These are phyloP conservation scores for Tetrahymena elliotti DNA, from an alignment of 73 alveolate species.

Conservation along the genomic window DNA sequence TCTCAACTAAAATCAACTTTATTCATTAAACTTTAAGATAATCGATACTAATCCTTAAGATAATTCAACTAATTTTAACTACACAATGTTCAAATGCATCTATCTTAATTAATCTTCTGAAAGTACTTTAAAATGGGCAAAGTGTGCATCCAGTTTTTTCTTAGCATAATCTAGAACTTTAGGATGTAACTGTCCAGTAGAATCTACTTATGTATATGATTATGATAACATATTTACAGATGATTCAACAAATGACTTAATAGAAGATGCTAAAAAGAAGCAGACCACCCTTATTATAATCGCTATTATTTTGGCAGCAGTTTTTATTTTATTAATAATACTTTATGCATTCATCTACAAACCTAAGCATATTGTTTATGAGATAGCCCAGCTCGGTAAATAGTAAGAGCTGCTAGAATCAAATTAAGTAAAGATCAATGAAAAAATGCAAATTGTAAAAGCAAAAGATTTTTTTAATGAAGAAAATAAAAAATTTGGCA, in stretches of 20 bases:
- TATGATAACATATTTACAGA: background rate
- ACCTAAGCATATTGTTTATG: background rate
- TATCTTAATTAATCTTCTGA: background rate
- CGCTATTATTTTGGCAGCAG: background rate
- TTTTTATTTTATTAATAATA: background rate
- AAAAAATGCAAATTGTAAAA: background rate
- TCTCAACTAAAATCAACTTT: background rate
- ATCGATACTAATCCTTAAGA: background rate
- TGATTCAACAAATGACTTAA: background rate
- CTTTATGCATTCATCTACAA: background rate
- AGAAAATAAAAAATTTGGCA: background rate
- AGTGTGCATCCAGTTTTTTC: background rate
- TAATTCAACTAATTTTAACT: background rate
- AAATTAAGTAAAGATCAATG: background rate
- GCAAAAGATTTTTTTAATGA: background rate
- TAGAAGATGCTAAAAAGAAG: background rate
- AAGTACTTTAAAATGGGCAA: background rate
- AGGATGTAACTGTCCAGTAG: background rate
- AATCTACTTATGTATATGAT: background rate
- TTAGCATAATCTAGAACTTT: background rate
- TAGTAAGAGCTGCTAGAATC: background rate
- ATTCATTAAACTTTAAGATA: background rate
- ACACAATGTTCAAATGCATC: background rate
- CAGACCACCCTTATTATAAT: background rate
- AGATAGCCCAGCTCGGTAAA: background rate